Base-by-base conservation (phyloP, 345 rosid species). In the Zanthoxylum bungeanum region DNA sequence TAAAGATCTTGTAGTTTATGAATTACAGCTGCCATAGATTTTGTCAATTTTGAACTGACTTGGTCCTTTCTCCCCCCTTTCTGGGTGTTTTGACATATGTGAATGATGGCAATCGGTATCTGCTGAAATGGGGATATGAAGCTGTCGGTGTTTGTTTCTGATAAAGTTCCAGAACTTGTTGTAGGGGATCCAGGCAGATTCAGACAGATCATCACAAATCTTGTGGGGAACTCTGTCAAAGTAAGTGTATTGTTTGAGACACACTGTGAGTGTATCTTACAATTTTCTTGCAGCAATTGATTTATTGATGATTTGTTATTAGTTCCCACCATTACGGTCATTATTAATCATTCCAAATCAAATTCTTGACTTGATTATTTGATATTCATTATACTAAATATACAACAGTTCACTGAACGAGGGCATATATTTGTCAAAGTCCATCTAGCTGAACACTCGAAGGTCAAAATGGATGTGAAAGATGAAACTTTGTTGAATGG, bases 101-200 rank as follows among this genome's bases (percentile, higher is more conserved):
- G 46, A 59, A 60, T 69, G 42, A 49, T 61, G 75, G 72, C 72
- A 22, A 42, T 12, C 34, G 53, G 27, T 58, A 22, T 25, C 9
- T 67, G 60, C 61, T 79, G 46, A 69, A 69, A 51, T 66, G 58
- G 81, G 82, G 77, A 76, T 56, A 61, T 78, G 87, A 79, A 95
- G 99, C 87, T 95, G 75, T 91, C 98, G 12, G 97, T 92, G 4
- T 92, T 88, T 58, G 93, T 95, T 72, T 91, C 99, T 51, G 91
- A 87, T 77, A 83, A 86, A 81, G 97, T 95, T 75, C 99, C 99
- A 0, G 97, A 91, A 71, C 76, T 84, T 70, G 89, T 92, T 51
- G 76, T 77, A 64, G 99, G 99, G 33, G 99, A 95, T 79, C 97
- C 99, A 1, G 98, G 98, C 69, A 87, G 99, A 78, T 95, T 95